These are phyloP conservation scores for Aquilaria malaccensis DNA, from an alignment of 345 rosid species.

Conservation along the genomic window DNA sequence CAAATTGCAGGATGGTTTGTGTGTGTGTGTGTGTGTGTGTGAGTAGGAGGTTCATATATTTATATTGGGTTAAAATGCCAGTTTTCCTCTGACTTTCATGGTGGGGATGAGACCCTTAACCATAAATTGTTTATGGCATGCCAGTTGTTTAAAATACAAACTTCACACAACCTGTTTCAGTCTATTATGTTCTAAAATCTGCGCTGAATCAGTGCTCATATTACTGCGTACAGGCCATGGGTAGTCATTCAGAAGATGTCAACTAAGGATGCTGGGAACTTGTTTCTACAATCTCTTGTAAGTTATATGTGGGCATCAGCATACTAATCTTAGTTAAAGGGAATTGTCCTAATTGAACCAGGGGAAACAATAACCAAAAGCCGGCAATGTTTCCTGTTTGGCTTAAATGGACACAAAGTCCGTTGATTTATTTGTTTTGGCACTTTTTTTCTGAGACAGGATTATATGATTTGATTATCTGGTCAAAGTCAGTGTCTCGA, in stretches of 20 bases:
- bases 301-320: not conserved
- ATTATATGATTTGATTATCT: too few species aligned
- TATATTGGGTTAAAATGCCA: not conserved
- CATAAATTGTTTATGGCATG: not conserved
- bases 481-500: too few species aligned
- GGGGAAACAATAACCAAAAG: too few species aligned
- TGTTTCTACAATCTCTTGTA: conserved; percentile 18
- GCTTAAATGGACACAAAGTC: too few species aligned
- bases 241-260: conserved; percentile 18
- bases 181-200: not conserved
- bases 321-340: not conserved
- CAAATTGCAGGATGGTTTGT: not conserved
- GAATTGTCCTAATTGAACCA: not conserved
- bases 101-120: not conserved
- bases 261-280: conserved; percentile 8
- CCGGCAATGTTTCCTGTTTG: too few species aligned
- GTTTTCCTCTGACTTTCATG: not conserved
- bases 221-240: conserved; percentile 35
- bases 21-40: too few species aligned
- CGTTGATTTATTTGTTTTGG: too few species aligned
- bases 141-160: not conserved
- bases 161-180: not conserved
- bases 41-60: too few species aligned
- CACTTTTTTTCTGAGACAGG: too few species aligned
- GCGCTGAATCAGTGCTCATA: not conserved